Evolutionary conservation across 164 flowering plant genomes (phyloP).

Genomic region (Cinnamomum chago): DNA sequence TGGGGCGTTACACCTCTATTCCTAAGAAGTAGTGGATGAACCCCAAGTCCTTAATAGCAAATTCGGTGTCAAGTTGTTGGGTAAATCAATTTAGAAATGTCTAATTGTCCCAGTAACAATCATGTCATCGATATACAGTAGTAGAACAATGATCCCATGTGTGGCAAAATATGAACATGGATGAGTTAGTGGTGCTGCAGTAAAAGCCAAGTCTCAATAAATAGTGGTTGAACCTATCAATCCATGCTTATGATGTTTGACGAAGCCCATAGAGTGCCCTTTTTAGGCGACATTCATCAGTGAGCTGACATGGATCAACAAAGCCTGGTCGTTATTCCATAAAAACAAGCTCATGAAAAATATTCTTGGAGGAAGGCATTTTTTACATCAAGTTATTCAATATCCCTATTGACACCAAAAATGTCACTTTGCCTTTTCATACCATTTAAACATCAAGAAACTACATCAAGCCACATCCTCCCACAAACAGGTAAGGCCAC

Average conservation of each 20-base stretch:
- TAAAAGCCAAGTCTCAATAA: neutral
- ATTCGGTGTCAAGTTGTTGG: neutral
- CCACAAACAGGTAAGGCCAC: too few species aligned
- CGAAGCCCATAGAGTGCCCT: neutral
- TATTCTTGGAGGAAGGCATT: neutral
- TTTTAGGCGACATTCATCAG: neutral
- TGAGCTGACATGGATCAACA: neutral
- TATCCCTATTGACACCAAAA: too few species aligned
- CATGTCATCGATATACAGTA: too few species aligned
- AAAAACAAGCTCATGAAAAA: neutral
- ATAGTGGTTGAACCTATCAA: neutral
- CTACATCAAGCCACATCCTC: too few species aligned
- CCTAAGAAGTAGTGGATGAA: neutral
- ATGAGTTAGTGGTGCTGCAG: neutral
- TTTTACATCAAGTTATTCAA: neutral
- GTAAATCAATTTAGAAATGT: too few species aligned
- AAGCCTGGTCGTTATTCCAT: conserved; percentile 2
- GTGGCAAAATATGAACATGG: too few species aligned
- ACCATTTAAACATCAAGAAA: too few species aligned
- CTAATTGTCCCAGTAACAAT: too few species aligned
- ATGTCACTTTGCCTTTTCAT: too few species aligned
- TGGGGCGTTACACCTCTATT: too few species aligned
- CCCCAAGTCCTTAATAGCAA: neutral
- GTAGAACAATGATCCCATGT: too few species aligned
- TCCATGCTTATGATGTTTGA: neutral